Base-by-base conservation (phyloP, 768 basidiomycete species). In the Tylopilus felleus region DNA sequence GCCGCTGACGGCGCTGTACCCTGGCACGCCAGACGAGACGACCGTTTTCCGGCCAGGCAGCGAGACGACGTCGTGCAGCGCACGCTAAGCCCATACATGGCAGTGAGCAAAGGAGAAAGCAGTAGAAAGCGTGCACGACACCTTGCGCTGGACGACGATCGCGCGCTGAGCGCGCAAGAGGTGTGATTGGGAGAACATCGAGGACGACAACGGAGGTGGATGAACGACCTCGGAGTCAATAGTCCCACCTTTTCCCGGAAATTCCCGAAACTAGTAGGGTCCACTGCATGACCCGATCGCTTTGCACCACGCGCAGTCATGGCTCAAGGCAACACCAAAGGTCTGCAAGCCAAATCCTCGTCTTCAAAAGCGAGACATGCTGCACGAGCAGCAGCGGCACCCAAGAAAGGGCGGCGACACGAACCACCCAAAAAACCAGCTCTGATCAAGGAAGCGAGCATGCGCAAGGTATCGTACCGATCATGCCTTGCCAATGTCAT, bases 281-380 rank as follows among this genome's bases (percentile, higher is more conserved):
- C 14, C n/a, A 22, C 10, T 31, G 22, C 40, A 21, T 36, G 6
- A 10, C 42, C 44, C 40, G 35, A 40, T 38, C 12, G 40, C 45
- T 25, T 19, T 14, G 10, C 29, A 19, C 14, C 4, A 28, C n/a
- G 31, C 12, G 13, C 12, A 12, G 10, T 0, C 2, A 58, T 94
- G 92, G 89, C 83, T 10, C 93, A 95, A 77, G 92, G 92, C 52
- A 84, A 83, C 60, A 83, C 84, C n/a, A 94, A 93, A 70, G 86
- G 86, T n/a, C 74, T 90, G 8, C 75, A 81, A 57, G 68, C 68
- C 16, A 89, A 86, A 68, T 52, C 61, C 4, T 69, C 82, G 8
- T 61, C 68, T 12, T 80, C 77, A 36, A 63, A 66, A 21, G 70
- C 77, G 52, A 77, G 86, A 31, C 83, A 83, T 47, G 79, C 83